Evolutionary conservation across 2,329 filamentous ascomycete genomes (phyloP).

Genomic region (Fusarium sp.): DNA sequence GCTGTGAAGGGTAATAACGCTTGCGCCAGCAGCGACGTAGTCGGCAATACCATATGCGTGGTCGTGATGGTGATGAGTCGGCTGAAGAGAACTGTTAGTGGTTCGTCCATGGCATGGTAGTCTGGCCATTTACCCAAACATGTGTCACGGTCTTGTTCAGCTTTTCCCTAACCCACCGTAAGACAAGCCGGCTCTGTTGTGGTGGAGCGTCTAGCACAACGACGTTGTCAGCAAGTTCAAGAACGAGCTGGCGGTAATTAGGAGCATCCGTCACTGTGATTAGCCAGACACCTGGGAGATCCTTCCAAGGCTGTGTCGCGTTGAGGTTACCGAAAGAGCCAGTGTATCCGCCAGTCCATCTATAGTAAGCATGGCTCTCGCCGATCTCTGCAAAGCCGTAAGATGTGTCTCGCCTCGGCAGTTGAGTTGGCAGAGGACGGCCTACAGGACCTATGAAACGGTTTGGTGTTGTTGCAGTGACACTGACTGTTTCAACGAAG

Average conservation of each 20-base stretch:
- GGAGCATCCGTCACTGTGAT: neutral
- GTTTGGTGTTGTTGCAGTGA: neutral
- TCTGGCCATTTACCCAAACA: neutral
- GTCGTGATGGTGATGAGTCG: neutral
- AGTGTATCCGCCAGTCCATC: neutral
- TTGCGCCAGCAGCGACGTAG: neutral
- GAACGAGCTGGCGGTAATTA: neutral
- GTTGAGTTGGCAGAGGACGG: neutral
- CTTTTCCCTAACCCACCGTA: neutral
- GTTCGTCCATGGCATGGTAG: neutral
- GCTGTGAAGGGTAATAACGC: neutral
- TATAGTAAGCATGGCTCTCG: neutral
- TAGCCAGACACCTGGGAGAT: neutral
- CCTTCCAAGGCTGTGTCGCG: neutral
- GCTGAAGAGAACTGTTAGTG: neutral
- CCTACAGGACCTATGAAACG: neutral
- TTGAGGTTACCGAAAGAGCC: neutral
- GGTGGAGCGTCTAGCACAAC: neutral
- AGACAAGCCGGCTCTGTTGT: neutral
- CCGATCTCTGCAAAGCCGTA: neutral
- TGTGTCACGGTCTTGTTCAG: neutral
- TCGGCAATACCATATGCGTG: neutral
- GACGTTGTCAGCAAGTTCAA: neutral
- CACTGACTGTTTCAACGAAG: neutral
- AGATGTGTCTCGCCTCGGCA: neutral